Evolutionary conservation across 176 grass and related monocot genomes (phyloP).

Genomic region (Canna indica): DNA sequence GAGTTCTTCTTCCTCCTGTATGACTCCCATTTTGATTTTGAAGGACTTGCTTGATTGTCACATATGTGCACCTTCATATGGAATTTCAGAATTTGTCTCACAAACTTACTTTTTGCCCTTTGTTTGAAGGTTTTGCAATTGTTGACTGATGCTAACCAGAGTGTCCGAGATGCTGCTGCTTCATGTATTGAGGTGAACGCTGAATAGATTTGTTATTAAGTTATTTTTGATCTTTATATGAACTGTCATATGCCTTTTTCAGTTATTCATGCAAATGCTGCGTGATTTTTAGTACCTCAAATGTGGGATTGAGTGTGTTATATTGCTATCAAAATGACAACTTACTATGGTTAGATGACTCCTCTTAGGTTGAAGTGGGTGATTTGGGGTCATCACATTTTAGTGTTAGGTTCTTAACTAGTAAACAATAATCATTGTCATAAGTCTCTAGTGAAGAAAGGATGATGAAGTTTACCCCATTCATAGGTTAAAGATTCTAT

Average conservation of each 20-base stretch:
- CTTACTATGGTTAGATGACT: not conserved
- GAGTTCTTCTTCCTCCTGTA: constrained; percentile 77
- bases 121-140: constrained; percentile 55
- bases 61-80: not conserved
- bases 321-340: no score
- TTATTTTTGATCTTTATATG: not conserved
- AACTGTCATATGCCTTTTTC: not conserved
- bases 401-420: not conserved
- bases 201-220: not conserved
- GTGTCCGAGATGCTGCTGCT: constrained; percentile 80
- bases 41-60: constrained; percentile 2
- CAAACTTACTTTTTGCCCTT: not conserved
- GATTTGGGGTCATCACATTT: not conserved
- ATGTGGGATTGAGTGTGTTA: not conserved
- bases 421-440: not conserved
- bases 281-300: not conserved
- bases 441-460: not conserved
- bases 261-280: not conserved
- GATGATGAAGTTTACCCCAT: not conserved
- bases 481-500: not conserved
- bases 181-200: constrained; percentile 71
- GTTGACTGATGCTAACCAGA: constrained; percentile 88
- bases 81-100: not conserved
- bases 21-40: constrained; percentile 19
- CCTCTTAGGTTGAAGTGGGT: not conserved